Evolutionary conservation across 2,329 filamentous ascomycete genomes (phyloP).

Genomic region (Penicillium crustosum): DNA sequence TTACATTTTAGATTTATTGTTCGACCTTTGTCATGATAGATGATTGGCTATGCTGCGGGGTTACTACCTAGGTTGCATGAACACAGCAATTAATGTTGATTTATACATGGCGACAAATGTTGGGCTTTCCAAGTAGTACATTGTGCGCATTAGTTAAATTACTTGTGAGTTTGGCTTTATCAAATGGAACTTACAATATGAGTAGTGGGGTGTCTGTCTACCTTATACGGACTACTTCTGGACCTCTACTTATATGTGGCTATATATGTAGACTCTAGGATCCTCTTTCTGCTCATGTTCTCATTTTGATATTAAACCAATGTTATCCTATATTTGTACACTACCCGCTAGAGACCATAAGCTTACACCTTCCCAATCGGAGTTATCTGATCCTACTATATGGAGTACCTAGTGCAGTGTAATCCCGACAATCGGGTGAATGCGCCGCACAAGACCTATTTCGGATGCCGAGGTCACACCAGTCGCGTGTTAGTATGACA

Average conservation of each 20-base stretch:
- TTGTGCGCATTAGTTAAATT: background rate
- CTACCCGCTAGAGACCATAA: no score
- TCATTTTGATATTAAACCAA: background rate
- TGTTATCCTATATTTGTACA: background rate
- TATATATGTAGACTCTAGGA: no score
- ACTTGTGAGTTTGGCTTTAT: background rate
- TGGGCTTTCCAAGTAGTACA: background rate
- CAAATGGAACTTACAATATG: background rate
- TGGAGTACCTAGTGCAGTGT: background rate
- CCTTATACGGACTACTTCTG: background rate
- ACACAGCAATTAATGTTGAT: background rate
- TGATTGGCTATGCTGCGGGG: background rate
- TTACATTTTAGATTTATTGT: background rate
- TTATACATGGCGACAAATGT: background rate
- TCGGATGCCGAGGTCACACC: conserved; percentile 7
- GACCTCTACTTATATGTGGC: background rate
- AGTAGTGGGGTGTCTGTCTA: background rate
- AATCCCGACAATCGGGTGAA: conserved; percentile 7
- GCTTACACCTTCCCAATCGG: background rate
- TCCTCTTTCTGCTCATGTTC: background rate
- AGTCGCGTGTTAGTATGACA: conserved; percentile 4
- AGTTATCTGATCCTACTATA: conserved; percentile 6
- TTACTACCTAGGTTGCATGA: background rate
- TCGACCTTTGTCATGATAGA: background rate
- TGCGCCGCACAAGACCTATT: background rate